Evolutionary conservation across 2,329 filamentous ascomycete species (phyloP).

Genomic region (Fulvia fulva): DNA sequence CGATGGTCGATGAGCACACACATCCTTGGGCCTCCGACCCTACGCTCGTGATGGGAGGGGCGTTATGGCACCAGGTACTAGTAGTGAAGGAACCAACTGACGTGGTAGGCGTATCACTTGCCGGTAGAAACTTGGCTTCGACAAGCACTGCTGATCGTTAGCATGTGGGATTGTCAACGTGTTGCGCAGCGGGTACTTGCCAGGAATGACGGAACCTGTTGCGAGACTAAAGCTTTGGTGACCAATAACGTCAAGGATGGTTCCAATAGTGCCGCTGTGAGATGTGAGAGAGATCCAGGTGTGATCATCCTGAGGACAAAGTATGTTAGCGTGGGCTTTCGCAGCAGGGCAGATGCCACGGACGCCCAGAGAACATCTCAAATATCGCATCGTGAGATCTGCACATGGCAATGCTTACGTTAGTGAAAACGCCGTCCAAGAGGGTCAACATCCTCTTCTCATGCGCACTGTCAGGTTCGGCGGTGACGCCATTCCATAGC

Average conservation of each 20-base stretch:
- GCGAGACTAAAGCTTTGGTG: conserved; percentile 59
- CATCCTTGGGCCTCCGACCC: conserved; percentile 26
- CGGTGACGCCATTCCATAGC: conserved; percentile 49
- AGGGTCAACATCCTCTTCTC: conserved; percentile 48
- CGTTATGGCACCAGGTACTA: conserved; percentile 33
- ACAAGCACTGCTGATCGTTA: conserved; percentile 49
- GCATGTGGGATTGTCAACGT: neutral
- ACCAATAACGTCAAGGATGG: conserved; percentile 52
- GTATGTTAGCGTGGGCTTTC: no score
- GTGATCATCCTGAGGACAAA: conserved; percentile 39
- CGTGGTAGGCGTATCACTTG: conserved; percentile 30
- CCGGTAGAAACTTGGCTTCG: conserved; percentile 49
- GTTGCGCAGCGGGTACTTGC: neutral
- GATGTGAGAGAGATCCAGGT: conserved; percentile 59
- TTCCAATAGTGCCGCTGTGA: conserved; percentile 56
- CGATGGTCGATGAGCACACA: conserved; percentile 26
- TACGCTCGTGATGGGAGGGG: conserved; percentile 31
- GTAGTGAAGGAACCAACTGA: conserved; percentile 31
- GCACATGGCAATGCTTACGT: neutral
- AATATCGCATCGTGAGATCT: no score
- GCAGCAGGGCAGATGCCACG: no score
- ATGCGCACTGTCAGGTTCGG: conserved; percentile 52
- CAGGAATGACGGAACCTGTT: conserved; percentile 66
- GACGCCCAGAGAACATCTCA: no score
- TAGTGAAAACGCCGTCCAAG: conserved; percentile 55